A percentile compares a stretch with the other conserved stretches of the same genome.
These are phyloP conservation scores for Rhodamnia rubescens DNA, from an alignment of 345 rosid species.

Conservation along the genomic window DNA sequence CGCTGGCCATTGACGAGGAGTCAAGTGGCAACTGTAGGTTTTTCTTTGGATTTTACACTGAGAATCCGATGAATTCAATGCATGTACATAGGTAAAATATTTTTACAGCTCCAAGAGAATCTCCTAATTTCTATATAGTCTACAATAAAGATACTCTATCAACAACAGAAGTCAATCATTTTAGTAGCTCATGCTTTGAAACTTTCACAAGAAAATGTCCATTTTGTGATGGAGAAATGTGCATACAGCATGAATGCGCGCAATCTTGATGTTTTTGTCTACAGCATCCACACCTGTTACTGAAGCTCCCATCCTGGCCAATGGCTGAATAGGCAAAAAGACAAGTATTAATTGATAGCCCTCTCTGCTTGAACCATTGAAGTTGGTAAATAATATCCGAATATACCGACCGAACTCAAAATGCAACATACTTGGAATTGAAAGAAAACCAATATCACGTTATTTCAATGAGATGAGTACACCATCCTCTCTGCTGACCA, in stretches of 20 bases:
- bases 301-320: constrained; percentile 94
- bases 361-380: background rate
- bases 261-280: constrained; percentile 84
- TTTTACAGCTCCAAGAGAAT: background rate
- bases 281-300: constrained; percentile 93
- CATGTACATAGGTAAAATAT: background rate
- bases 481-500: background rate
- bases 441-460: background rate
- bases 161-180: background rate
- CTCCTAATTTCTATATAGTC: background rate
- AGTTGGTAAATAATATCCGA: background rate
- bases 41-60: background rate
- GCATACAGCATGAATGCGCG: constrained; percentile 85
- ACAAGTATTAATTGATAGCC: background rate
- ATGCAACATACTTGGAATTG: background rate
- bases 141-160: background rate
- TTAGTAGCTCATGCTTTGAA: background rate
- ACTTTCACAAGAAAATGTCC: background rate
- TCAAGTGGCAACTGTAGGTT: background rate
- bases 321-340: constrained; percentile 48
- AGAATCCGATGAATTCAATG: background rate
- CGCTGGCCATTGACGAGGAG: background rate
- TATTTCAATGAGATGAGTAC: background rate
- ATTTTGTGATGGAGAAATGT: background rate
- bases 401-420: background rate